Evolutionary conservation across 2,329 filamentous ascomycete genomes (phyloP).

Genomic region (Ilyonectria destructans): DNA sequence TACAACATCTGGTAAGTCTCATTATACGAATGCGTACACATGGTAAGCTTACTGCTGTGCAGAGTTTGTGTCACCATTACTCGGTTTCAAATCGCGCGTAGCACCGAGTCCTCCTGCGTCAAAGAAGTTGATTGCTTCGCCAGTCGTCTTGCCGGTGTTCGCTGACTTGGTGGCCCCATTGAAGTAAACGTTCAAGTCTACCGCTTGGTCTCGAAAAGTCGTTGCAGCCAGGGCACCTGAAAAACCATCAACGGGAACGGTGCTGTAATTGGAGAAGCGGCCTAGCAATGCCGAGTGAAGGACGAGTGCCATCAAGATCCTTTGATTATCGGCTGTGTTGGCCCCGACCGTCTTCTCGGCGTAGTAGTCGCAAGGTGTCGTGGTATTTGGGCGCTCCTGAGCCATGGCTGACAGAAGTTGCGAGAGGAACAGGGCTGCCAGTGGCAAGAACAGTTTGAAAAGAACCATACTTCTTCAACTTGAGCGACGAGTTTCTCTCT

Average conservation of each 20-base stretch:
- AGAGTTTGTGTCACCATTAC: not conserved
- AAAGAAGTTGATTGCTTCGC: conserved; percentile 11
- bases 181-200: not conserved
- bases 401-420: not conserved
- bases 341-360: conserved; percentile 9
- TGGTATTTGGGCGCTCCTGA: conserved; percentile 3
- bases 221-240: conserved; percentile 4
- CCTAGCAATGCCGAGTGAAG: conserved; percentile 10
- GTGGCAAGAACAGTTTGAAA: not conserved
- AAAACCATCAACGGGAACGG: conserved; percentile 7
- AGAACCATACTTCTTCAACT: conserved; percentile 1
- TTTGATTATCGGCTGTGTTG: conserved; percentile 4
- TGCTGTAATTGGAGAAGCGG: conserved; percentile 11
- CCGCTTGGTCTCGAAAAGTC: not conserved
- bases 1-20: conserved; percentile 1
- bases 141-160: conserved; percentile 7
- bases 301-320: conserved; percentile 9
- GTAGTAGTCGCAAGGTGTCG: conserved; percentile 11
- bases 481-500: not conserved
- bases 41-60: conserved; percentile 1
- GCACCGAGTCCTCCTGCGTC: not conserved
- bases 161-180: conserved; percentile 1
- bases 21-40: not conserved
- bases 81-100: not conserved
- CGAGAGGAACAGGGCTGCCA: not conserved